A percentile compares a stretch with the other conserved stretches of the same genome.
phyloP scores from a whole-genome alignment of 2,329 filamentous ascomycete species.

The Alternaria gaisen region DNA sequence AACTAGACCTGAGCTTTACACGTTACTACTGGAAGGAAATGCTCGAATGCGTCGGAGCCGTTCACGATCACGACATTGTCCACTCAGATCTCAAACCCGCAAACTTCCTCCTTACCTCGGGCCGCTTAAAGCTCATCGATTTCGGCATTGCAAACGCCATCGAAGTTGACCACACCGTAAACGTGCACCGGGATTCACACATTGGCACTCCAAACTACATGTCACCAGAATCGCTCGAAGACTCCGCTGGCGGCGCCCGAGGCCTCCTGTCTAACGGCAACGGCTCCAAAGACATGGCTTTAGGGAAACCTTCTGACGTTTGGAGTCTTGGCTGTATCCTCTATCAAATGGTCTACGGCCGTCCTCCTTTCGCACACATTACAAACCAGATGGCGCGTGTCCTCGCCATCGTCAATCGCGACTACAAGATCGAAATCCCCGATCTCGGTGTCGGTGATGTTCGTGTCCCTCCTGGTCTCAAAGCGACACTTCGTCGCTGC shows the following conservation, averaged over 20 bases:
- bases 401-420: constrained; percentile 83
- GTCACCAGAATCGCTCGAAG: constrained; percentile 92
- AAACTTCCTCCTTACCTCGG: constrained; percentile 93
- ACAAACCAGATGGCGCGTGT: constrained; percentile 85
- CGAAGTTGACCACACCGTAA: constrained; percentile 92
- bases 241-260: constrained; percentile 72
- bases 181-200: constrained; percentile 94
- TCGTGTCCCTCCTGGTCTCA: constrained; percentile 63
- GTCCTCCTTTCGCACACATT: constrained; percentile 94
- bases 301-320: constrained; percentile 94
- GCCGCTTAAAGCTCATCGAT: constrained; percentile 93
- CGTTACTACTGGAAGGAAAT: constrained; percentile 99
- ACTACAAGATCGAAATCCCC: constrained; percentile 76
- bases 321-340: constrained; percentile 97
- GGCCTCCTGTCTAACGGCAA: constrained; percentile 50
- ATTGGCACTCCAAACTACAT: constrained; percentile 98
- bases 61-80: constrained; percentile 90
- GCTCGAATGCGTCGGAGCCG: constrained; percentile 91
- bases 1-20: constrained; percentile 87
- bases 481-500: constrained; percentile 65
- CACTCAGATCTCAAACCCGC: constrained; percentile 97
- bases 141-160: constrained; percentile 99
- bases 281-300: constrained; percentile 81
- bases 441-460: constrained; percentile 72
- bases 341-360: constrained; percentile 98